Conservation (phyloP, 2,329 filamentous ascomycete species). For the Alternaria burnsii region DNA sequence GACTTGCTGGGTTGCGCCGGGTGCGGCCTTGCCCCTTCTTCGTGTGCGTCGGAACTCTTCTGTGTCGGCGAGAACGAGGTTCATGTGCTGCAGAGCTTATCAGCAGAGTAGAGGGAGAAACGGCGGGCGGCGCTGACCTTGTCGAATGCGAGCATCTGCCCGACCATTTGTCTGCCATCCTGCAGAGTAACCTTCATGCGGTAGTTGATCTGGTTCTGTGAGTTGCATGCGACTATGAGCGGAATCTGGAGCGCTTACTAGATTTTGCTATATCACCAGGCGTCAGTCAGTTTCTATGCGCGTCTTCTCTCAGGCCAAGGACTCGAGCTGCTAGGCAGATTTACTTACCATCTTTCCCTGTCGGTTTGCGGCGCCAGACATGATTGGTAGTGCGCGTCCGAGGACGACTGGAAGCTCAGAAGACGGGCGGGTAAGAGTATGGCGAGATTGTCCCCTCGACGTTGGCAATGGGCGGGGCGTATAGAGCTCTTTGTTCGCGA, state of each 20-base stretch:
- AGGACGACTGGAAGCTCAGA: conserved; percentile 50
- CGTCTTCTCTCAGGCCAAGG: conserved; percentile 52
- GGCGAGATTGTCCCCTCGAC: conserved; percentile 25
- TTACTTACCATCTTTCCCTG: conserved; percentile 98
- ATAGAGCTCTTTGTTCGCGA: conserved; percentile 34
- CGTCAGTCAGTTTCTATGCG: conserved; percentile 57
- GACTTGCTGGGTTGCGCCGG: conserved; percentile 68
- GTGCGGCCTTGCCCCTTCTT: conserved; percentile 70
- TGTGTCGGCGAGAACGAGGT: conserved; percentile 96
- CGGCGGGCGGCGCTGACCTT: conserved; percentile 67
- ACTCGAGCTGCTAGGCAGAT: conserved; percentile 47
- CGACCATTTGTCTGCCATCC: conserved; percentile 95
- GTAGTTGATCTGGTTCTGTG: conserved; percentile 85
- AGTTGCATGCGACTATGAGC: conserved; percentile 25
- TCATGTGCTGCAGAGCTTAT: conserved; percentile 80
- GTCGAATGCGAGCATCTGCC: conserved; percentile 98
- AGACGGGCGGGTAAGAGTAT: conserved; percentile 7
- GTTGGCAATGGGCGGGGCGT: conserved; percentile 32
- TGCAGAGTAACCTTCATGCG: conserved; percentile 97
- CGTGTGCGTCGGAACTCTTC: conserved; percentile 62
- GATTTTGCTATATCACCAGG: conserved; percentile 65
- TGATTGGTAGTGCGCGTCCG: conserved; percentile 52
- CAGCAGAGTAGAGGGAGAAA: conserved; percentile 14
- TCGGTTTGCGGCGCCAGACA: conserved; percentile 71
- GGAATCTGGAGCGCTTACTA: conserved; percentile 60